Conservation (phyloP, 345 rosid species). For the Gossypium ekmanianum region DNA sequence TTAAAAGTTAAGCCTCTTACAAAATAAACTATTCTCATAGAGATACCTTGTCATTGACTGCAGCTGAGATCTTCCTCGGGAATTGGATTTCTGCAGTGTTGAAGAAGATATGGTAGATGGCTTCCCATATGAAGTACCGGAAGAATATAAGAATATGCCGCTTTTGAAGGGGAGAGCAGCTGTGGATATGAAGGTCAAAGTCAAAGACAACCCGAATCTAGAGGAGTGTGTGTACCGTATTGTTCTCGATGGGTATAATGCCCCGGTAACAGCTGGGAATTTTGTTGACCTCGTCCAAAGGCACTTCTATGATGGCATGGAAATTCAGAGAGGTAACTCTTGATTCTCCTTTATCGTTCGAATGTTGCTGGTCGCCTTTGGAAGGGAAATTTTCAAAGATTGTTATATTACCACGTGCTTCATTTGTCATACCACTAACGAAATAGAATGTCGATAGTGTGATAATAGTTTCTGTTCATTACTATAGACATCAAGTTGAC, state of each 20-base stretch:
- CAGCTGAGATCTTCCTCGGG: slow-evolving; percentile 99
- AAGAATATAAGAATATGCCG: slow-evolving; percentile 78
- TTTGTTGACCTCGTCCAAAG: slow-evolving; percentile 87
- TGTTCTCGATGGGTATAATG: slow-evolving; percentile 92
- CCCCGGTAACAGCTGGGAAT: slow-evolving; percentile 94
- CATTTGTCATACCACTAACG: neutral
- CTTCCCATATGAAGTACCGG: slow-evolving; percentile 91
- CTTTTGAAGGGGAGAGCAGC: slow-evolving; percentile 92
- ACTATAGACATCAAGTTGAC: too few species aligned
- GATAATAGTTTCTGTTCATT: too few species aligned
- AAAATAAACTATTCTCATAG: slow-evolving; percentile 57
- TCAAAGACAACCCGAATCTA: slow-evolving; percentile 89
- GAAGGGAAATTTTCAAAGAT: neutral
- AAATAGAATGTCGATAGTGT: neutral
- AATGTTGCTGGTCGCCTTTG: neutral
- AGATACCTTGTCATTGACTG: slow-evolving; percentile 88
- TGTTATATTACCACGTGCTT: neutral
- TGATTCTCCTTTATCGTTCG: neutral
- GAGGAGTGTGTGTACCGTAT: slow-evolving; percentile 82
- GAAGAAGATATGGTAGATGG: slow-evolving; percentile 99
- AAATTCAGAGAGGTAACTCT: slow-evolving; percentile 84
- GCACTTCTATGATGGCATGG: slow-evolving; percentile 97
- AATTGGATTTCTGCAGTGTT: slow-evolving; percentile 99
- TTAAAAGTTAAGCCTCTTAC: slow-evolving; percentile 28
- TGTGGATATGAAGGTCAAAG: slow-evolving; percentile 97